A percentile compares a stretch with the other conserved stretches of the same genome.
These are phyloP conservation scores for Hanseniaspora lachancei DNA, from an alignment of 805 yeast species.

Conservation along the genomic window DNA sequence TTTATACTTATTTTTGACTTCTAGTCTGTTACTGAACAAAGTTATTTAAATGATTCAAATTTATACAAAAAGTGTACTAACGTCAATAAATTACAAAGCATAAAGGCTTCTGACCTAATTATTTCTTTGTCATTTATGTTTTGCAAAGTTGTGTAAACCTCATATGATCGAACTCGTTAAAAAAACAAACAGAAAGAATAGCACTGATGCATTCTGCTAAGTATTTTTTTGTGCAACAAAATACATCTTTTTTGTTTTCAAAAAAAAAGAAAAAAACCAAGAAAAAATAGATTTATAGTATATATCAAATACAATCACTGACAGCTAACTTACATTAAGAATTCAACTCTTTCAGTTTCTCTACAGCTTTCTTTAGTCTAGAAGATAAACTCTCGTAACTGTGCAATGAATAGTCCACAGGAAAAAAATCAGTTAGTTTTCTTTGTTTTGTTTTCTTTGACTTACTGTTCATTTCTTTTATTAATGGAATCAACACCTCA, in stretches of 20 bases:
- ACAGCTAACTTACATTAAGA: conserved; percentile 19
- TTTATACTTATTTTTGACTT: too few relatives aligned
- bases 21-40: too few relatives aligned
- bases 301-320: neutral
- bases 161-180: too few relatives aligned
- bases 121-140: too few relatives aligned
- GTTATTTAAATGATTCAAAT: too few relatives aligned
- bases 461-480: conserved; percentile 60
- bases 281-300: neutral
- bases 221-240: too few relatives aligned
- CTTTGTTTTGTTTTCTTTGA: conserved; percentile 43
- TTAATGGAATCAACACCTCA: conserved; percentile 73
- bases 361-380: conserved; percentile 39
- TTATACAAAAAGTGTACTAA: too few relatives aligned
- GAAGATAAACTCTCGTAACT: conserved; percentile 34
- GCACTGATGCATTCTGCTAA: too few relatives aligned
- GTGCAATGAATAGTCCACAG: conserved; percentile 20
- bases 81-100: too few relatives aligned
- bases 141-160: too few relatives aligned
- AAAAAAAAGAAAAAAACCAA: neutral
- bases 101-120: too few relatives aligned
- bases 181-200: too few relatives aligned
- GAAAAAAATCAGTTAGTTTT: conserved; percentile 55
- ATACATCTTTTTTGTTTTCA: neutral
- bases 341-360: conserved; percentile 17